These are phyloP conservation scores for Phytophthora ramorum DNA, from an alignment of 352 stramenopile genomes.

Conservation along the genomic window DNA sequence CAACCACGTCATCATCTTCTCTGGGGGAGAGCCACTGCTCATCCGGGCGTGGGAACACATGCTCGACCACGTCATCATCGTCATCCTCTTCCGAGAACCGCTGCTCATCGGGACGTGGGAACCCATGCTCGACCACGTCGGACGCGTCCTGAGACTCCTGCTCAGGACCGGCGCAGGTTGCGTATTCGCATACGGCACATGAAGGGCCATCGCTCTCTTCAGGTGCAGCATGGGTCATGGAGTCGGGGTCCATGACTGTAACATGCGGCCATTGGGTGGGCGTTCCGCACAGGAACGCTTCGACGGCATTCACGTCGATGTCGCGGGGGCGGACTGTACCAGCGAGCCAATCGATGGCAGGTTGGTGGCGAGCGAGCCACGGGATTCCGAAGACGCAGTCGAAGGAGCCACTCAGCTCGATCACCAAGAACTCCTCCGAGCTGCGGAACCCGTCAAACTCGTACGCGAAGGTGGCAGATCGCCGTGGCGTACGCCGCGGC, in stretches of 20 bases:
- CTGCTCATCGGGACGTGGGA: slow-evolving; percentile 20
- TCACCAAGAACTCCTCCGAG: no score
- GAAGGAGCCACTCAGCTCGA: no score
- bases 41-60: slow-evolving; percentile 15
- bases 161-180: slow-evolving; percentile 13
- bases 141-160: slow-evolving; percentile 17
- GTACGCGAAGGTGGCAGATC: no score
- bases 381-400: no score
- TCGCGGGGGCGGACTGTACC: no score
- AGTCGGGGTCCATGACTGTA: slow-evolving; percentile 24
- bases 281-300: slow-evolving; percentile 12
- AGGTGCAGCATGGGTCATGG: neutral
- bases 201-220: slow-evolving; percentile 30
- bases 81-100: slow-evolving; percentile 7
- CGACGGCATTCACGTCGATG: slow-evolving; percentile 18
- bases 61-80: slow-evolving; percentile 19
- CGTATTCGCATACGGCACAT: slow-evolving; percentile 6
- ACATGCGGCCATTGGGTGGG: slow-evolving; percentile 14
- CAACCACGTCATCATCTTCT: no score
- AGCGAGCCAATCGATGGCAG: no score
- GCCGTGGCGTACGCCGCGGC: no score
- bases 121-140: slow-evolving; percentile 18
- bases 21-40: no score
- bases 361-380: no score
- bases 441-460: no score